Percentiles rank a stretch among this genome's conserved stretches.
These are phyloP conservation scores for Pseudopediastrum boryanum DNA, from an alignment of 139 green algal species.

Conservation along the genomic window DNA sequence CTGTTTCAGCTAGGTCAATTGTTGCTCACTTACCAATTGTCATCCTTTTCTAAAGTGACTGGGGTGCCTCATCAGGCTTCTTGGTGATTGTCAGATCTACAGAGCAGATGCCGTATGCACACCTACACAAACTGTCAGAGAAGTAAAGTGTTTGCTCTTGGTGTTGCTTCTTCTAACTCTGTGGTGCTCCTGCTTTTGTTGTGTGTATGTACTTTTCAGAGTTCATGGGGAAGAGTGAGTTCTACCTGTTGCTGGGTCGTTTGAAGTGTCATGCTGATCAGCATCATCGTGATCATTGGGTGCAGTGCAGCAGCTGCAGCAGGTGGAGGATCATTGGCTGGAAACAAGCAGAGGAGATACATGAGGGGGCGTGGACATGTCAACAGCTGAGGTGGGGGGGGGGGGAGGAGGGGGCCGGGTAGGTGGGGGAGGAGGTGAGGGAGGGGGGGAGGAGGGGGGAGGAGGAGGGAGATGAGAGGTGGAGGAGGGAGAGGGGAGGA, in stretches of 20 bases:
- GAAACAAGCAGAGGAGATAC: conserved; percentile 19
- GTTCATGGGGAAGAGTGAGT: conserved; percentile 49
- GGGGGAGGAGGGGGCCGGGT: neutral
- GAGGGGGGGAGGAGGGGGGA: neutral
- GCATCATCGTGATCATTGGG: conserved; percentile 75
- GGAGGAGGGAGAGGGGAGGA: neutral
- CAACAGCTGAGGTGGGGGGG: conserved; percentile 49
- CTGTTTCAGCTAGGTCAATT: too few relatives aligned
- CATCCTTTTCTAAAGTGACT: too few relatives aligned
- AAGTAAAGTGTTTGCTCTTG: too few relatives aligned
- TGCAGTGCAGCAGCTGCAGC: conserved; percentile 71
- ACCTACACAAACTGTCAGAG: too few relatives aligned
- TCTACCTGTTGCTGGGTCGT: conserved; percentile 57
- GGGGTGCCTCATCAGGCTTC: too few relatives aligned
- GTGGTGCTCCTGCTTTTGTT: neutral
- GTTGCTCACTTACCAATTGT: too few relatives aligned
- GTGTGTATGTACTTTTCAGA: conserved; percentile 9
- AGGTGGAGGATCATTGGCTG: conserved; percentile 66
- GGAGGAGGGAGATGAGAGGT: neutral
- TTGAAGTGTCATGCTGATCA: conserved; percentile 54
- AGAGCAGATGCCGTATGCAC: too few relatives aligned
- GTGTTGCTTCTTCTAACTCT: neutral
- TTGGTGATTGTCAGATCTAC: too few relatives aligned
- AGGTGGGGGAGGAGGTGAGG: neutral
- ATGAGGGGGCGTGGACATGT: conserved; percentile 57